These are phyloP conservation scores for Fusarium continuum DNA, from an alignment of 2,329 filamentous ascomycete genomes.

Conservation along the genomic window DNA sequence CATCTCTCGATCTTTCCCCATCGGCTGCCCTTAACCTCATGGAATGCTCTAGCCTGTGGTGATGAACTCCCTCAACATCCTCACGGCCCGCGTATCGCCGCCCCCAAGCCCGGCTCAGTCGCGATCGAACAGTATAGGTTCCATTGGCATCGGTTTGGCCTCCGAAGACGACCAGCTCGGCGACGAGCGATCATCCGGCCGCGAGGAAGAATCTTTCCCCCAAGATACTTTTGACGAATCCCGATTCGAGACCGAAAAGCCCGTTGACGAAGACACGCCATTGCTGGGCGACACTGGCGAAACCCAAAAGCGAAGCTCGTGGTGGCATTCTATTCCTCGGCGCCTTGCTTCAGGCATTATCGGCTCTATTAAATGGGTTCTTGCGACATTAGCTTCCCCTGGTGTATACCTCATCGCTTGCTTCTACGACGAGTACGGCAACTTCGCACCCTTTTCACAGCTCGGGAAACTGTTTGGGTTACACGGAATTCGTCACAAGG, in stretches of 20 bases:
- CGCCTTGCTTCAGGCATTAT: conserved; percentile 77
- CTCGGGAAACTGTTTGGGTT: conserved; percentile 70
- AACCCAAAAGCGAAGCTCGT: conserved; percentile 50
- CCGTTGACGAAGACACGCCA: conserved; percentile 71
- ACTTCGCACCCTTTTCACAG: conserved; percentile 80
- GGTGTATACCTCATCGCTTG: conserved; percentile 83
- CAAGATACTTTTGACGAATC: conserved; percentile 51
- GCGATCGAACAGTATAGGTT: conserved; percentile 68
- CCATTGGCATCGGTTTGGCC: conserved; percentile 58
- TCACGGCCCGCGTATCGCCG: conserved; percentile 82
- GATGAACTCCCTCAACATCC: conserved; percentile 98
- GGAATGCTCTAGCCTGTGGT: conserved; percentile 65
- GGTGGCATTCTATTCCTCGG: conserved; percentile 69
- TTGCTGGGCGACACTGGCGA: conserved; percentile 57
- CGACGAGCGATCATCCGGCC: conserved; percentile 47
- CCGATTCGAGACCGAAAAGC: conserved; percentile 51
- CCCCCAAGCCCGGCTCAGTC: conserved; percentile 64
- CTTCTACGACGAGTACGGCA: conserved; percentile 82
- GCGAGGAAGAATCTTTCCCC: conserved; percentile 48
- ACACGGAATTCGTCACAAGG: conserved; percentile 57
- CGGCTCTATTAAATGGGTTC: conserved; percentile 78
- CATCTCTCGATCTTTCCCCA: conserved; percentile 4
- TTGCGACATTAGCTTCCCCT: conserved; percentile 81
- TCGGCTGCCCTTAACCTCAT: conserved; percentile 52
- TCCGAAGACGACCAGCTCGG: conserved; percentile 49